Evolutionary conservation across 352 stramenopile genomes (phyloP).

Genomic region (Thalassiosira mediterranea): DNA sequence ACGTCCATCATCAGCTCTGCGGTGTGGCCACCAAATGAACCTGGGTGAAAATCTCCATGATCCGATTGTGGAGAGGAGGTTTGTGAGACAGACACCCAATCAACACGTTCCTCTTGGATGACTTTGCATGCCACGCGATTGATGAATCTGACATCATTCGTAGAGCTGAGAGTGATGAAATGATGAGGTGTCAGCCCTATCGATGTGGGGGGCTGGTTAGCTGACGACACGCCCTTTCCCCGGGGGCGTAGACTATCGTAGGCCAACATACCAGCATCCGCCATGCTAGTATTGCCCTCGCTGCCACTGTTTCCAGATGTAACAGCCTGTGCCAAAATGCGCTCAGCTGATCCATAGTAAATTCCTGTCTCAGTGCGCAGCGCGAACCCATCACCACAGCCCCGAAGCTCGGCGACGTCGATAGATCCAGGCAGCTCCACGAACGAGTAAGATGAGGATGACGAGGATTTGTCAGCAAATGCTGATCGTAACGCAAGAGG

Average conservation of each 20-base stretch:
- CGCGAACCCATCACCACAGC: conserved; percentile 72
- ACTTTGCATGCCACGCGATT: conserved; percentile 77
- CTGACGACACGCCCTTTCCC: too few species aligned
- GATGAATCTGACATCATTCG: conserved; percentile 76
- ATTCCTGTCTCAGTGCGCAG: conserved; percentile 76
- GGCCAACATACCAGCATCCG: conserved; percentile 75
- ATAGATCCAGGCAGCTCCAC: conserved; percentile 78
- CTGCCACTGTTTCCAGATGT: conserved; percentile 15
- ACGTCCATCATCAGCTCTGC: conserved; percentile 80
- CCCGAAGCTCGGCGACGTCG: conserved; percentile 71
- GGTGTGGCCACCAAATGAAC: conserved; percentile 18
- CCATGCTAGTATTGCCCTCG: conserved; percentile 46
- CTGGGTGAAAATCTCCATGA: conserved; percentile 25
- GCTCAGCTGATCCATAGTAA: conserved; percentile 81
- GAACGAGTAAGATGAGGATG: conserved; percentile 56
- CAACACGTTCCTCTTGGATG: conserved; percentile 79
- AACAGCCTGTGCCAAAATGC: conserved; percentile 31
- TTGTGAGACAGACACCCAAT: conserved; percentile 60
- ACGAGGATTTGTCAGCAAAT: conserved; percentile 42
- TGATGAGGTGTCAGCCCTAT: conserved; percentile 82
- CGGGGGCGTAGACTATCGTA: conserved; percentile 46
- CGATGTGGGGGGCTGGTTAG: conserved; percentile 45
- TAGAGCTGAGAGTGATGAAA: conserved; percentile 69
- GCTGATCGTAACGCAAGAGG: conserved; percentile 39
- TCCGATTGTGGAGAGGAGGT: conserved; percentile 17